Conservation (phyloP, 1,284 basidiomycete species). For the Erythrobasidium hasegawianum region DNA sequence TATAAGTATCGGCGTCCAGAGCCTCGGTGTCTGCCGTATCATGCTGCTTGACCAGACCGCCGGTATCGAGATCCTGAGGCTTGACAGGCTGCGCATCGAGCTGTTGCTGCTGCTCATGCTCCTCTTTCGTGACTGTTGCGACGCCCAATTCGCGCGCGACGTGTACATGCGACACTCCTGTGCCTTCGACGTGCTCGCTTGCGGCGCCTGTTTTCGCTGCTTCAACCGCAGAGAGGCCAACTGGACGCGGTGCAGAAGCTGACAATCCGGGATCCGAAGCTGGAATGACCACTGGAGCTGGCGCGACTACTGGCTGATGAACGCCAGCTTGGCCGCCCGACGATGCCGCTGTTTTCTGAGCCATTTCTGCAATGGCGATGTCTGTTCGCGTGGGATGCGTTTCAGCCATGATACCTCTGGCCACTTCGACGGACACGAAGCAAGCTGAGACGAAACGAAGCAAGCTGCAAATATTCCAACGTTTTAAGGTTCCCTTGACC, state of each 20-base stretch:
- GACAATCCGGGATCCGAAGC: background rate
- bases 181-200: conserved; percentile 9
- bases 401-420: too few relatives aligned
- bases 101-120: conserved; percentile 31
- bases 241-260: background rate
- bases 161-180: conserved; percentile 2
- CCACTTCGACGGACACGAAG: too few relatives aligned
- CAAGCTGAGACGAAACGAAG: too few relatives aligned
- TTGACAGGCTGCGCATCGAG: conserved; percentile 32
- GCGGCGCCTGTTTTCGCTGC: conserved; percentile 16
- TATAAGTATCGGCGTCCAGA: conserved; percentile 21
- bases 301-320: conserved; percentile 4
- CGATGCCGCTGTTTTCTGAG: conserved; percentile 6
- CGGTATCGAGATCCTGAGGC: conserved; percentile 27
- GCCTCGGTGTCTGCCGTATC: conserved; percentile 25
- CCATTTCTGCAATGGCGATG: conserved; percentile 20
- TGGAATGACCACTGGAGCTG: background rate
- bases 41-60: conserved; percentile 31
- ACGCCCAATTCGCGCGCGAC: conserved; percentile 21
- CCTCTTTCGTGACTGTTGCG: conserved; percentile 1
- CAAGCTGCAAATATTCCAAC: too few relatives aligned
- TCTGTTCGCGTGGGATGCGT: background rate
- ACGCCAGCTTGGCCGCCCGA: background rate
- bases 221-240: conserved; percentile 8
- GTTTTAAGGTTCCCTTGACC: too few relatives aligned